Evolutionary conservation across 2,329 filamentous ascomycete genomes (phyloP).

Genomic region (Epichloe scottii): DNA sequence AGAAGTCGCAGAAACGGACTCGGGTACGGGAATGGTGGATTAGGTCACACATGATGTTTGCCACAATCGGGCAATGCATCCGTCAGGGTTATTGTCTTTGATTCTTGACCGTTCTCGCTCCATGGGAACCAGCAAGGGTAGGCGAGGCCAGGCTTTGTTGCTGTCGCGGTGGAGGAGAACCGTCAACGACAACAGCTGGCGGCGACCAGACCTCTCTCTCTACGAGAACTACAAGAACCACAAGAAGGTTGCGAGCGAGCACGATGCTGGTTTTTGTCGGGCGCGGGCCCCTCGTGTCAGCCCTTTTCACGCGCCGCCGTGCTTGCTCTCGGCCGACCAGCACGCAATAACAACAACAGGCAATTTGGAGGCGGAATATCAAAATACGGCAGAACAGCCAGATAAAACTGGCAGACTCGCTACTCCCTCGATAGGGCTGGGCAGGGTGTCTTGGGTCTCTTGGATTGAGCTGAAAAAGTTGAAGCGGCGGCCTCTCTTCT

Average conservation of each 20-base stretch:
- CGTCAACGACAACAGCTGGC: not conserved
- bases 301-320: no score
- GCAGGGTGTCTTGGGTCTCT: no score
- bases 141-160: not conserved
- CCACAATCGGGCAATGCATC: slow-evolving; percentile 1
- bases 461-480: not conserved
- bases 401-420: not conserved
- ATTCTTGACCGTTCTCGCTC: not conserved
- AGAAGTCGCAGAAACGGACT: not conserved
- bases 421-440: no score
- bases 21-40: not conserved
- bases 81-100: not conserved
- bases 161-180: not conserved
- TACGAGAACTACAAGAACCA: no score
- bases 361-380: not conserved
- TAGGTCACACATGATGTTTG: not conserved
- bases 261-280: no score
- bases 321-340: no score
- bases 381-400: not conserved
- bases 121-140: not conserved
- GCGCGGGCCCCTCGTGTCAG: no score
- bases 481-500: not conserved
- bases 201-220: no score
- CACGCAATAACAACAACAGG: not conserved
- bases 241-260: no score